Conservation (phyloP, 1,284 basidiomycete genomes). For the Neotropicomus parvogracilis region DNA sequence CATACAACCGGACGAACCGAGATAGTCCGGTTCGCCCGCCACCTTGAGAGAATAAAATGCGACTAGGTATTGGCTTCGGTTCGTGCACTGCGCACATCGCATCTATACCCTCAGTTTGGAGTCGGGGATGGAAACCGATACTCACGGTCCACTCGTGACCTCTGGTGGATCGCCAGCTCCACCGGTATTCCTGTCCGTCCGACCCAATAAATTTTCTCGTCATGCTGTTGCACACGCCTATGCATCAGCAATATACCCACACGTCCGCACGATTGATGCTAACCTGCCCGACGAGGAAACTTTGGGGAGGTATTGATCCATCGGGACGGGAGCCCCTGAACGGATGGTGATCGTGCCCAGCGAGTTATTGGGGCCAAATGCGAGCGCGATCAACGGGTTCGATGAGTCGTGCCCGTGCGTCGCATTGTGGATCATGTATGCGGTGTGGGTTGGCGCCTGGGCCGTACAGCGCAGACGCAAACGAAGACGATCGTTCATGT, state of each 20-base stretch:
- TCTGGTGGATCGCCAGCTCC: slow-evolving; percentile 45
- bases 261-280: slow-evolving; percentile 13
- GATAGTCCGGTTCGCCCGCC: slow-evolving; percentile 52
- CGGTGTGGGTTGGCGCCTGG: slow-evolving; percentile 37
- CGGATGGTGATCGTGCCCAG: slow-evolving; percentile 51
- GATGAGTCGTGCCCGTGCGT: slow-evolving; percentile 26
- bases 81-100: slow-evolving; percentile 48
- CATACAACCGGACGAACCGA: slow-evolving; percentile 53
- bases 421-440: slow-evolving; percentile 52
- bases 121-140: not conserved
- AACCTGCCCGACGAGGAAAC: slow-evolving; percentile 41
- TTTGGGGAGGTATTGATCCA: slow-evolving; percentile 51
- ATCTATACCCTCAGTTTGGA: slow-evolving; percentile 5
- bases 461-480: slow-evolving; percentile 49
- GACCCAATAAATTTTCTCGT: slow-evolving; percentile 52
- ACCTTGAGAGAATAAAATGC: slow-evolving; percentile 58
- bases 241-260: slow-evolving; percentile 3
- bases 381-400: slow-evolving; percentile 45
- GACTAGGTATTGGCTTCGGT: slow-evolving; percentile 46
- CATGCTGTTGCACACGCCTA: slow-evolving; percentile 34
- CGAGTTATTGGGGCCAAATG: slow-evolving; percentile 46
- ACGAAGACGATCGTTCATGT: slow-evolving; percentile 58
- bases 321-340: slow-evolving; percentile 37
- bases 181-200: slow-evolving; percentile 56
- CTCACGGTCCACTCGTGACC: slow-evolving; percentile 62